These are phyloP conservation scores for Pythium dissotocum DNA, from an alignment of 352 stramenopile species.

Conservation along the genomic window DNA sequence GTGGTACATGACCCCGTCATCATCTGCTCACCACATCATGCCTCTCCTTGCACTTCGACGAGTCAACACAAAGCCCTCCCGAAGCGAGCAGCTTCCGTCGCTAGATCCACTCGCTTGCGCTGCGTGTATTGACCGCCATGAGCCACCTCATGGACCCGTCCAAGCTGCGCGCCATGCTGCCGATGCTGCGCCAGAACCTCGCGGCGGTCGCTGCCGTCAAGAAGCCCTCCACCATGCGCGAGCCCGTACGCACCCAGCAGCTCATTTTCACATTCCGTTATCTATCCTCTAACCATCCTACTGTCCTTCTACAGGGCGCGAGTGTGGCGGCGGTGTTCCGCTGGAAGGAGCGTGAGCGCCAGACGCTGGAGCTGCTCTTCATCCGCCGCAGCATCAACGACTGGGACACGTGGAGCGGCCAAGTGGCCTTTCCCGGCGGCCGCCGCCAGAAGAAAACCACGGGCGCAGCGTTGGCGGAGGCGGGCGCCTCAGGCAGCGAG, in stretches of 20 bases:
- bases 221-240: constrained; percentile 27
- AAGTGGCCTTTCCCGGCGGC: constrained; percentile 80
- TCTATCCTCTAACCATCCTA: not conserved
- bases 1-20: not conserved
- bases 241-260: constrained; percentile 30
- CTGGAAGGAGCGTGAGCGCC: constrained; percentile 67
- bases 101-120: not conserved
- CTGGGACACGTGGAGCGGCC: constrained; percentile 78
- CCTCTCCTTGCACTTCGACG: not conserved
- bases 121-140: constrained; percentile 8
- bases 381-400: constrained; percentile 76
- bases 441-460: constrained; percentile 60
- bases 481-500: constrained; percentile 33
- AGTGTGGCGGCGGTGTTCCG: constrained; percentile 83
- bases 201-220: constrained; percentile 35
- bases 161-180: constrained; percentile 46
- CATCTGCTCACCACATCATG: not conserved
- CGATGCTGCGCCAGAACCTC: constrained; percentile 60
- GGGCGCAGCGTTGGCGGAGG: constrained; percentile 30
- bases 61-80: not conserved
- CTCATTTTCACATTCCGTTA: not conserved
- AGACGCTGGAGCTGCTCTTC: constrained; percentile 71
- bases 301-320: constrained; percentile 38
- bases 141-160: constrained; percentile 43
- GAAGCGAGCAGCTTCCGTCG: not conserved